Evolutionary conservation across 2,329 filamentous ascomycete genomes (phyloP).

Genomic region (Talaromyces sp.): DNA sequence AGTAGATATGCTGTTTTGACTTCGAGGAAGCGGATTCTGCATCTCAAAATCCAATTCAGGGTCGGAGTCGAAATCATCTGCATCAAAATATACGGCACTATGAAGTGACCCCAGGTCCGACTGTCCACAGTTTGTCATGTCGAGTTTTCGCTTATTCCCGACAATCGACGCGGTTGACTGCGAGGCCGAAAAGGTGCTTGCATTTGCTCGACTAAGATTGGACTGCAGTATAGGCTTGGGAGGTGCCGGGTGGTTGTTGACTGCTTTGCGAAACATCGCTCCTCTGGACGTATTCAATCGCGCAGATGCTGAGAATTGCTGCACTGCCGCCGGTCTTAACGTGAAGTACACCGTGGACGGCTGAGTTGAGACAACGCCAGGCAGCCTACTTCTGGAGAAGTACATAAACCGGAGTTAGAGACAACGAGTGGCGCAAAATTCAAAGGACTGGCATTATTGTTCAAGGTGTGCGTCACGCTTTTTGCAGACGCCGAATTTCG

Average conservation of each 20-base stretch:
- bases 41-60: slow-evolving; percentile 57
- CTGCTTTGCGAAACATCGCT: slow-evolving; percentile 37
- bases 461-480: neutral
- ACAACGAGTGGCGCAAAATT: neutral
- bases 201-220: slow-evolving; percentile 22
- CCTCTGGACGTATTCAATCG: neutral
- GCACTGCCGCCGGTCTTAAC: slow-evolving; percentile 15
- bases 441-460: neutral
- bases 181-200: slow-evolving; percentile 9
- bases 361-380: slow-evolving; percentile 17
- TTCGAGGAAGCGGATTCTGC: slow-evolving; percentile 24
- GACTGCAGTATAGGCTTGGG: slow-evolving; percentile 27
- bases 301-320: slow-evolving; percentile 21
- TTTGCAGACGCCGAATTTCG: neutral
- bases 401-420: slow-evolving; percentile 6
- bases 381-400: slow-evolving; percentile 9
- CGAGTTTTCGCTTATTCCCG: slow-evolving; percentile 35
- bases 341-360: slow-evolving; percentile 17
- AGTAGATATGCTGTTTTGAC: slow-evolving; percentile 7
- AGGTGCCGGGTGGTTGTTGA: slow-evolving; percentile 30
- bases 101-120: slow-evolving; percentile 39
- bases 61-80: slow-evolving; percentile 85
- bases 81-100: slow-evolving; percentile 57
- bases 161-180: slow-evolving; percentile 18
- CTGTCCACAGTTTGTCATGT: slow-evolving; percentile 22